A percentile compares a stretch with the other conserved stretches of the same genome.
These are phyloP conservation scores for Yarrowia porcina DNA, from an alignment of 805 yeast species.

Conservation along the genomic window DNA sequence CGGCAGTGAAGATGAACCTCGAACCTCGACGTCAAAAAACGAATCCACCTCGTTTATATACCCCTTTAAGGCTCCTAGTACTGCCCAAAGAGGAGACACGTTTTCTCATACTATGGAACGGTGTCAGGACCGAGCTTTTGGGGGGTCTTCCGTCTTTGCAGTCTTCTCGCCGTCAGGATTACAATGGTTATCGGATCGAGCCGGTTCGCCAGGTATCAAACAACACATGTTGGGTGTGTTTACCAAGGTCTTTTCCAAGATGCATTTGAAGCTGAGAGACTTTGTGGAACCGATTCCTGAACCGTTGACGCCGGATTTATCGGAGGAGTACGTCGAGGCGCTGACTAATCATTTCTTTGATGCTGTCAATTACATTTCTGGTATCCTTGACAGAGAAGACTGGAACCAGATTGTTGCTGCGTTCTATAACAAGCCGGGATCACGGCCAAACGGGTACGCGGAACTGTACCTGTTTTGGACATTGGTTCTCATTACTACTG, in stretches of 20 bases:
- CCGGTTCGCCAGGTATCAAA: constrained; percentile 21
- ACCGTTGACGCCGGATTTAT: neutral
- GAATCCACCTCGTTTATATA: constrained; percentile 13
- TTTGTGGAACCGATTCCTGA: constrained; percentile 22
- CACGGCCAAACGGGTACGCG: constrained; percentile 8
- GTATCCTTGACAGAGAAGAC: constrained; percentile 2
- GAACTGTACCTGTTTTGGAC: constrained; percentile 21
- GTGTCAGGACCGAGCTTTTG: neutral
- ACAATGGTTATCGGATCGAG: constrained; percentile 38
- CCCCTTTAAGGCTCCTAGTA: constrained; percentile 4
- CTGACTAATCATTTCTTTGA: neutral
- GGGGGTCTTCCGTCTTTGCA: constrained; percentile 35
- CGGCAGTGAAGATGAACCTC: neutral
- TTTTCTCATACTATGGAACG: constrained; percentile 4
- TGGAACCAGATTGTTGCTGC: constrained; percentile 7
- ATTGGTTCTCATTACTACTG: neutral
- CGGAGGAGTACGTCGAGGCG: neutral
- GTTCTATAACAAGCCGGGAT: neutral
- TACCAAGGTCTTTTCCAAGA: constrained; percentile 5
- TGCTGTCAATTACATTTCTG: constrained; percentile 11
- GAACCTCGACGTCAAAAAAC: neutral
- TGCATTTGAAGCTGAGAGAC: constrained; percentile 20
- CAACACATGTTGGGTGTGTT: constrained; percentile 7
- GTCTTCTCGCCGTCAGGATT: constrained; percentile 43
- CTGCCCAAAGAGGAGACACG: constrained; percentile 16